A percentile compares a stretch with the other conserved stretches of the same genome.
Conservation (phyloP, 441 rosid species). For the Lepidium campestre region DNA sequence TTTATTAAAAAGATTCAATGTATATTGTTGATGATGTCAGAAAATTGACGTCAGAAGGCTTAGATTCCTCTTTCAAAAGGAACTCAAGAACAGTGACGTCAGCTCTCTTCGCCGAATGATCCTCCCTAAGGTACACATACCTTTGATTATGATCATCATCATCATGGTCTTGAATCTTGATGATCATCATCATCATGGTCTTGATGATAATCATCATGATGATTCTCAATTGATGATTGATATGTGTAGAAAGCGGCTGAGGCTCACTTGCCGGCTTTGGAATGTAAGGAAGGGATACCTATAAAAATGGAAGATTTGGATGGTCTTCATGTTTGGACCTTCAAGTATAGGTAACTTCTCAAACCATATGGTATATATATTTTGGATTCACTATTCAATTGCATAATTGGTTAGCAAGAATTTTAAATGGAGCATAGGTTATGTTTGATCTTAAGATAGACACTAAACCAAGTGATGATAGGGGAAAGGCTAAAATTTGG, state of each 20-base stretch:
- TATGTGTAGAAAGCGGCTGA: constrained; percentile 81
- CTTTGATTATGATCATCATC: not conserved
- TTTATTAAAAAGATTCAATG: constrained; percentile 5
- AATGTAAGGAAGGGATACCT: constrained; percentile 79
- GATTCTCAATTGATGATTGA: not conserved
- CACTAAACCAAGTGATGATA: too few species aligned
- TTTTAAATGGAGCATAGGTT: not conserved
- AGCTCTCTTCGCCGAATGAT: constrained; percentile 85
- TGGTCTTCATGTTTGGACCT: constrained; percentile 78
- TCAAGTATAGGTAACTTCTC: constrained; percentile 89
- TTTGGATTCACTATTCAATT: not conserved
- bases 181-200: not conserved
- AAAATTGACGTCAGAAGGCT: constrained; percentile 61
- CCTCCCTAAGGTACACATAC: constrained; percentile 75
- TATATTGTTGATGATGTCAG: constrained; percentile 32
- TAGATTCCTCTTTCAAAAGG: constrained; percentile 86
- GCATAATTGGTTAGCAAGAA: not conserved
- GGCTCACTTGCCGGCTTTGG: constrained; percentile 70
- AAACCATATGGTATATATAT: too few species aligned
- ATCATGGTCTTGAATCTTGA: not conserved
- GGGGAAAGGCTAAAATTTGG: too few species aligned
- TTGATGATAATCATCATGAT: not conserved
- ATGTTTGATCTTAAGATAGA: not conserved
- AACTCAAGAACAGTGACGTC: constrained; percentile 93
- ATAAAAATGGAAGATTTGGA: constrained; percentile 79